These are phyloP conservation scores for Aspergillus steynii DNA, from an alignment of 495 filamentous ascomycete species.

Conservation along the genomic window DNA sequence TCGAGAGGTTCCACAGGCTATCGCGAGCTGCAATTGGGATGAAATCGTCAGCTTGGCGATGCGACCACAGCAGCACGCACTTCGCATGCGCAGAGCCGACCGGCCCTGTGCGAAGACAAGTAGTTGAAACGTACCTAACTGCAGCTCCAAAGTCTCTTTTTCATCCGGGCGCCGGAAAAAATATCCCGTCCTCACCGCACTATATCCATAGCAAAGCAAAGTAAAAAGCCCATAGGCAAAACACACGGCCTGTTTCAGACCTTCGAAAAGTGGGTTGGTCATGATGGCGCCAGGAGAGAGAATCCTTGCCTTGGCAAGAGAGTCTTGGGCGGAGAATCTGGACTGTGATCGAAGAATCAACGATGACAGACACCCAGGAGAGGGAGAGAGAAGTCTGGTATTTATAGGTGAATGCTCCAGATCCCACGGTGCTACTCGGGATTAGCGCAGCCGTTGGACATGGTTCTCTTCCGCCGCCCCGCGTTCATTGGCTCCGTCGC, in stretches of 20 bases:
- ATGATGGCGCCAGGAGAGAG: slow-evolving; percentile 14
- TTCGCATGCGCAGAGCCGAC: not conserved
- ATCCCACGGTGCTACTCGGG: too few relatives aligned
- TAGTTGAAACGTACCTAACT: slow-evolving; percentile 33
- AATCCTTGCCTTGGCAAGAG: not conserved
- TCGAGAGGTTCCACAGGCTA: slow-evolving; percentile 48
- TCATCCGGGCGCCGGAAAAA: slow-evolving; percentile 39
- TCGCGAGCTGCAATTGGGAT: slow-evolving; percentile 34
- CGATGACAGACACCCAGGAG: not conserved
- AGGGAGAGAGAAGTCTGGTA: not conserved
- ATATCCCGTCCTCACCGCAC: slow-evolving; percentile 26
- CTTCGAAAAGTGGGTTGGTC: slow-evolving; percentile 20
- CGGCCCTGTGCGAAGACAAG: not conserved
- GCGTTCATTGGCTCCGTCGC: too few relatives aligned
- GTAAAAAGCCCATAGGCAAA: slow-evolving; percentile 40
- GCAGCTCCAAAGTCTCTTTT: slow-evolving; percentile 38
- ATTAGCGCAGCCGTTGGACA: not conserved
- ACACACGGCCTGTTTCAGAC: slow-evolving; percentile 19
- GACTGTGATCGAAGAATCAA: not conserved
- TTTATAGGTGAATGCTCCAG: too few relatives aligned
- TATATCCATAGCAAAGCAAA: slow-evolving; percentile 28
- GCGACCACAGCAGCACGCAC: not conserved
- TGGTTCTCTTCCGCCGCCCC: too few relatives aligned
- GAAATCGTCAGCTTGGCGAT: not conserved
- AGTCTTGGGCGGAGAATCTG: too few relatives aligned